Conservation (phyloP, 768 basidiomycete genomes). For the Boletus subcaerulescens region DNA sequence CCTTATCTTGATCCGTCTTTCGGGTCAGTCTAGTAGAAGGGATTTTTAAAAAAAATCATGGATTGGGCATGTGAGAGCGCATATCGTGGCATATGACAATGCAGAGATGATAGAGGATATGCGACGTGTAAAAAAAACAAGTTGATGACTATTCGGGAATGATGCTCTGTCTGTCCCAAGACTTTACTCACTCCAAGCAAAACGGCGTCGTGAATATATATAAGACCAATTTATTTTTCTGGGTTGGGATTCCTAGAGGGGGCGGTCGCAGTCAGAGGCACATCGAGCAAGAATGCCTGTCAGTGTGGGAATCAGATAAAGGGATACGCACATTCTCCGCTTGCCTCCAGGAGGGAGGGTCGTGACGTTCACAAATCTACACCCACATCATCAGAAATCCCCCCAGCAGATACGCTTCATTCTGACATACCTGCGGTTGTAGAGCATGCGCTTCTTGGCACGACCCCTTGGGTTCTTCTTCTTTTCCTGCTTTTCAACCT, state of each 20-base stretch:
- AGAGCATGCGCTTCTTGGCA: conserved; percentile 93
- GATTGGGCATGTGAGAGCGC: conserved; percentile 21
- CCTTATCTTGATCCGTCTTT: background rate
- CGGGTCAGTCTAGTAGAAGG: no score
- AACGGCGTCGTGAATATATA: conserved; percentile 10
- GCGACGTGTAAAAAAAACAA: conserved; percentile 11
- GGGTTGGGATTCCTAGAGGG: conserved; percentile 29
- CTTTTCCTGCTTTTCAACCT: conserved; percentile 99
- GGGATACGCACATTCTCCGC: conserved; percentile 84
- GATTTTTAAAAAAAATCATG: background rate
- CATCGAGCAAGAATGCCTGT: no score
- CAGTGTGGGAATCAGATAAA: conserved; percentile 43
- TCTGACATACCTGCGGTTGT: conserved; percentile 80
- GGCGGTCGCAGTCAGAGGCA: conserved; percentile 3
- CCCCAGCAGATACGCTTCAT: background rate
- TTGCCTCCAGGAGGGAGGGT: conserved; percentile 87
- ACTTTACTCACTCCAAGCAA: conserved; percentile 10
- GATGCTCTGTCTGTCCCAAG: conserved; percentile 7
- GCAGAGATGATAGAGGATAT: conserved; percentile 3
- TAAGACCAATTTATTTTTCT: conserved; percentile 20
- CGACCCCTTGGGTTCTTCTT: conserved; percentile 97
- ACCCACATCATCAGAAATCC: conserved; percentile 3
- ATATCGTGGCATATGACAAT: conserved; percentile 22
- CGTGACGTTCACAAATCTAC: conserved; percentile 91
- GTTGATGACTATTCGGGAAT: background rate